Percentiles rank a stretch among this genome's conserved stretches.
phyloP scores from a whole-genome alignment of 768 basidiomycete species.

The Pleurotus citrinopileatus region DNA sequence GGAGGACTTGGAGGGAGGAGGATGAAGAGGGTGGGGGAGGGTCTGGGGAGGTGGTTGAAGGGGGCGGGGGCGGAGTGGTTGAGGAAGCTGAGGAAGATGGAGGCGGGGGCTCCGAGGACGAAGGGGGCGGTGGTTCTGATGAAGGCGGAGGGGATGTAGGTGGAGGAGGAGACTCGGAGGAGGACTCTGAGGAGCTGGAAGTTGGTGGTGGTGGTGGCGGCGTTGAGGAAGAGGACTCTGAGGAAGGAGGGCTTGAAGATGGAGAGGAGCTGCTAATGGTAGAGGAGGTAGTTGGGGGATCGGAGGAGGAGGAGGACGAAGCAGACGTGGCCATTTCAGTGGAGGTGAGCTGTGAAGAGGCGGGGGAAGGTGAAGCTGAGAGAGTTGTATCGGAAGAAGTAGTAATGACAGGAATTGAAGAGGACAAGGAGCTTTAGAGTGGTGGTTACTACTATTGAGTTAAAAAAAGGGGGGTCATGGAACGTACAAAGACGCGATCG shows the following conservation, averaged over 20 bases:
- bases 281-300: slow-evolving; percentile 27
- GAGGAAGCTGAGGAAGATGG: slow-evolving; percentile 14
- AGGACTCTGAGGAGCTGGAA: slow-evolving; percentile 15
- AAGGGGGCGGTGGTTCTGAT: slow-evolving; percentile 19
- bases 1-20: slow-evolving; percentile 9
- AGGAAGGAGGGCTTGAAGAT: slow-evolving; percentile 15
- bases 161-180: slow-evolving; percentile 8
- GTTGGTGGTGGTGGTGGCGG: slow-evolving; percentile 10
- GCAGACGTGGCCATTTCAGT: background rate
- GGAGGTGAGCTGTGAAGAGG: slow-evolving; percentile 28
- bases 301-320: slow-evolving; percentile 44
- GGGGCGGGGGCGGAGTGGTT: background rate
- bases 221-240: slow-evolving; percentile 11
- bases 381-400: slow-evolving; percentile 42
- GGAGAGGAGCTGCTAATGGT: slow-evolving; percentile 10
- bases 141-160: slow-evolving; percentile 8
- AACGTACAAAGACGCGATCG: background rate
- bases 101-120: slow-evolving; percentile 16
- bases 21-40: slow-evolving; percentile 14
- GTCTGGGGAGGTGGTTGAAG: slow-evolving; percentile 10
- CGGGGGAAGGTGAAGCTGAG: slow-evolving; percentile 22
- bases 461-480: no score
- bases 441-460: no score
- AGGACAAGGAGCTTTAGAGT: slow-evolving; percentile 38
- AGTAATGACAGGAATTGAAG: slow-evolving; percentile 41